Percentiles rank a stretch among this genome's conserved stretches.
Evolutionary conservation across 2,329 filamentous ascomycete genomes (phyloP).

Genomic region (Pseudofabraea citricarpa): DNA sequence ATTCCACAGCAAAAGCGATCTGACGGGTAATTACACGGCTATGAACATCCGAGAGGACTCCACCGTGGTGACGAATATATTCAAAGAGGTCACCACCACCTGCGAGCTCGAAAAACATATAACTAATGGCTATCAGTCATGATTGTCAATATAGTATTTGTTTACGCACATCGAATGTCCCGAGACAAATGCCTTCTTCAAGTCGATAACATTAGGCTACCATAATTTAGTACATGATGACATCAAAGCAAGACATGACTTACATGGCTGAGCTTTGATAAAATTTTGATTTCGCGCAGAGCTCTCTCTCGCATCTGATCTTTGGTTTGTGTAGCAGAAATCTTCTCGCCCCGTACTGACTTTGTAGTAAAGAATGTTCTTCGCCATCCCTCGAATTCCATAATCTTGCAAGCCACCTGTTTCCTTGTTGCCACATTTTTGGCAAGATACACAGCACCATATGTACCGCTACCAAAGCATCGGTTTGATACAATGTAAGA

Average conservation of each 20-base stretch:
- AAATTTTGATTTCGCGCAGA: constrained; percentile 46
- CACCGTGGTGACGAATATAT: constrained; percentile 20
- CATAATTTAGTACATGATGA: not conserved
- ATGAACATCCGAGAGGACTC: constrained; percentile 18
- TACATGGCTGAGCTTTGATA: constrained; percentile 50
- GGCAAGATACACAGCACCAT: constrained; percentile 50
- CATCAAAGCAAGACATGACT: constrained; percentile 15
- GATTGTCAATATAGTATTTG: no score
- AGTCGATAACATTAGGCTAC: constrained; percentile 50
- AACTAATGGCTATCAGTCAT: no score
- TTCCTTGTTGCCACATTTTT: constrained; percentile 44
- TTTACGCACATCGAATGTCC: constrained; percentile 42
- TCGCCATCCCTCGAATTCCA: constrained; percentile 31
- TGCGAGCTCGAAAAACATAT: constrained; percentile 54
- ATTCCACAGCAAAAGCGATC: constrained; percentile 23
- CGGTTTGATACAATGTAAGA: constrained; percentile 44
- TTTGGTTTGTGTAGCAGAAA: no score
- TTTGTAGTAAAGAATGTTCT: constrained; percentile 17
- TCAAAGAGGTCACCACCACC: constrained; percentile 34
- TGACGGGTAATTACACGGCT: constrained; percentile 25
- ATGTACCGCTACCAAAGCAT: constrained; percentile 47
- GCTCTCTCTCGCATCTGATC: no score
- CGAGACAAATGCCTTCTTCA: constrained; percentile 46
- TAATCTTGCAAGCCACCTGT: constrained; percentile 66
- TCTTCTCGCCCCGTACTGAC: constrained; percentile 22